Evolutionary conservation across 352 stramenopile species (phyloP).

Genomic region (Phytophthora meadii): DNA sequence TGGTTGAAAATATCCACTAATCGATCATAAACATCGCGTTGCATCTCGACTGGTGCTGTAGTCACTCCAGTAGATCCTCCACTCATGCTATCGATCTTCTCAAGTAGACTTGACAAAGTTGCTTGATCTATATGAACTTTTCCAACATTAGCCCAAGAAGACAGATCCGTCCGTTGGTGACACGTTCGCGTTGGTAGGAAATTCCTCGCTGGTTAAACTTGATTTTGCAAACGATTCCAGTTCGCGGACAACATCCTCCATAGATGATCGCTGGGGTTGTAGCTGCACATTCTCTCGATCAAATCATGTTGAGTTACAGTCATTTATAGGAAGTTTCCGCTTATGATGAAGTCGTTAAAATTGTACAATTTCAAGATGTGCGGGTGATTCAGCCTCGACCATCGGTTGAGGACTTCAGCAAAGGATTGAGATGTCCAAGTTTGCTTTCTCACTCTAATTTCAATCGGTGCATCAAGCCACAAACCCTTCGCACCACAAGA

Average conservation of each 20-base stretch:
- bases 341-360: background rate
- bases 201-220: background rate
- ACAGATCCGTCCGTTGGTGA: no score
- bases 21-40: conserved; percentile 16
- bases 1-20: conserved; percentile 13
- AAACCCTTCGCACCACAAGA: background rate
- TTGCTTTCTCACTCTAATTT: conserved; percentile 3
- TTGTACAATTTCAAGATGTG: conserved; percentile 35
- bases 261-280: background rate
- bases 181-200: no score
- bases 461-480: conserved; percentile 13
- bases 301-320: conserved; percentile 1
- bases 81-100: conserved; percentile 10
- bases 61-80: background rate
- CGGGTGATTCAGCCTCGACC: conserved; percentile 27
- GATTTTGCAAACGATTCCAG: conserved; percentile 8
- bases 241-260: conserved; percentile 14
- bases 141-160: background rate
- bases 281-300: conserved; percentile 19
- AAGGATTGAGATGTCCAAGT: conserved; percentile 5
- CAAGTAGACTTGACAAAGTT: background rate
- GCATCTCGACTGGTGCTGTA: conserved; percentile 3
- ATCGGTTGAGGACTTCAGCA: conserved; percentile 15
- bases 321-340: background rate
- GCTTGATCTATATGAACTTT: background rate